Percentiles rank a stretch among this genome's conserved stretches.
Evolutionary conservation across 2,329 filamentous ascomycete species (phyloP).

Genomic region (Botrytis elliptica): DNA sequence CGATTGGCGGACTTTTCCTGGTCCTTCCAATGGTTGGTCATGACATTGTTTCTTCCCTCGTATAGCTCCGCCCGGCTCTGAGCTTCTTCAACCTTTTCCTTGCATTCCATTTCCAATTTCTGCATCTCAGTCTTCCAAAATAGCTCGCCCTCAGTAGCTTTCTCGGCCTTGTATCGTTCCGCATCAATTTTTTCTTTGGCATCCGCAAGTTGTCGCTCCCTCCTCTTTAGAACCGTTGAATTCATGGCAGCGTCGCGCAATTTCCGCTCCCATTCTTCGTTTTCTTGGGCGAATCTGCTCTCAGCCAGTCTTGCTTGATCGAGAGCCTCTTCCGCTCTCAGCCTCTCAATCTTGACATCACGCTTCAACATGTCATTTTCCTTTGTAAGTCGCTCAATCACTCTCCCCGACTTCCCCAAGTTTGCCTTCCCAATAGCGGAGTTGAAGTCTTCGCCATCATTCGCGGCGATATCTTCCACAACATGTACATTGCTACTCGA

Average conservation of each 20-base stretch:
- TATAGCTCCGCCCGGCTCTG: constrained; percentile 63
- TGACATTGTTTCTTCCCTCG: constrained; percentile 68
- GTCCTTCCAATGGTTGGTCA: constrained; percentile 65
- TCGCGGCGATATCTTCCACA: constrained; percentile 26
- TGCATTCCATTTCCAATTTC: constrained; percentile 57
- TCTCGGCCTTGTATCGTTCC: constrained; percentile 61
- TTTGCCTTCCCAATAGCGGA: constrained; percentile 68
- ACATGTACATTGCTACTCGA: constrained; percentile 27
- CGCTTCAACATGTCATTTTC: constrained; percentile 77
- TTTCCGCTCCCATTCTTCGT: constrained; percentile 67
- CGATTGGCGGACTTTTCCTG: constrained; percentile 61
- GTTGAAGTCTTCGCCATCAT: constrained; percentile 50
- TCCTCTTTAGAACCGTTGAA: constrained; percentile 66
- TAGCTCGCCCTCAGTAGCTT: constrained; percentile 59
- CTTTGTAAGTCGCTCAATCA: constrained; percentile 78
- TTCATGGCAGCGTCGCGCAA: constrained; percentile 70
- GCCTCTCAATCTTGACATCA: constrained; percentile 65
- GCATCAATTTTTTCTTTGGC: constrained; percentile 62
- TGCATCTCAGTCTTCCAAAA: constrained; percentile 65
- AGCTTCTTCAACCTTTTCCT: constrained; percentile 64
- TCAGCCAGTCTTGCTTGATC: constrained; percentile 66
- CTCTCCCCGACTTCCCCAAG: constrained; percentile 70
- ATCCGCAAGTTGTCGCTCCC: constrained; percentile 72
- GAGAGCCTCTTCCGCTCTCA: constrained; percentile 68
- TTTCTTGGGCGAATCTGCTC: constrained; percentile 68